Evolutionary conservation across 2,329 filamentous ascomycete species (phyloP).

Genomic region (Onygena corvina): DNA sequence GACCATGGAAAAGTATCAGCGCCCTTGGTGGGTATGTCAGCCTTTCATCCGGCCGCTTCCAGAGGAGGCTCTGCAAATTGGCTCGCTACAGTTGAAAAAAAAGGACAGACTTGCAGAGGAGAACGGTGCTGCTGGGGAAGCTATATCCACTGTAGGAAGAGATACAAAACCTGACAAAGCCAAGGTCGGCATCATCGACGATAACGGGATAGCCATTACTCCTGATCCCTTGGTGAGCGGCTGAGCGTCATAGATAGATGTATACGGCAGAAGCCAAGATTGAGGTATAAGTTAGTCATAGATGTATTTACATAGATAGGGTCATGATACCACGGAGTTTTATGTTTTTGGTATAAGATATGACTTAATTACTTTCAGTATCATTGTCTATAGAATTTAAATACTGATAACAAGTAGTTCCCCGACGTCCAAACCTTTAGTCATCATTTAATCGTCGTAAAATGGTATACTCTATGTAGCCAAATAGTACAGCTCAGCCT

Average conservation of each 20-base stretch:
- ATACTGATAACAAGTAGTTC: too few relatives aligned
- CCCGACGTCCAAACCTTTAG: too few relatives aligned
- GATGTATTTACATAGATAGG: too few relatives aligned
- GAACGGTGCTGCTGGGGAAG: neutral
- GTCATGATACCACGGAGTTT: too few relatives aligned
- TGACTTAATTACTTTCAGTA: too few relatives aligned
- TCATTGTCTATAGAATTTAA: too few relatives aligned
- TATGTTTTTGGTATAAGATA: too few relatives aligned
- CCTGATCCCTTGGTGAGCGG: slow-evolving; percentile 5
- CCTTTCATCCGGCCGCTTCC: slow-evolving; percentile 77
- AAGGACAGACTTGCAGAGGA: slow-evolving; percentile 35
- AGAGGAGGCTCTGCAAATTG: slow-evolving; percentile 73
- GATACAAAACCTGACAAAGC: neutral
- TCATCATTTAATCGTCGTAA: too few relatives aligned
- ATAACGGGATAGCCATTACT: neutral
- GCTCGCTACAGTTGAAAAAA: slow-evolving; percentile 62
- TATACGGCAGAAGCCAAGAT: too few relatives aligned
- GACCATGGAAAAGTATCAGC: slow-evolving; percentile 58
- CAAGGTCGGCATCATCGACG: neutral
- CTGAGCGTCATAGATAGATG: neutral
- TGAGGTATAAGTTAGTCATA: neutral
- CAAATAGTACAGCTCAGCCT: too few relatives aligned
- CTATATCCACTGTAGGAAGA: neutral
- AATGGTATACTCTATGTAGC: too few relatives aligned
- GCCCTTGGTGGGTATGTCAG: slow-evolving; percentile 85